Conservation (phyloP, 2,329 filamentous ascomycete species). For the Dothistroma septosporum region DNA sequence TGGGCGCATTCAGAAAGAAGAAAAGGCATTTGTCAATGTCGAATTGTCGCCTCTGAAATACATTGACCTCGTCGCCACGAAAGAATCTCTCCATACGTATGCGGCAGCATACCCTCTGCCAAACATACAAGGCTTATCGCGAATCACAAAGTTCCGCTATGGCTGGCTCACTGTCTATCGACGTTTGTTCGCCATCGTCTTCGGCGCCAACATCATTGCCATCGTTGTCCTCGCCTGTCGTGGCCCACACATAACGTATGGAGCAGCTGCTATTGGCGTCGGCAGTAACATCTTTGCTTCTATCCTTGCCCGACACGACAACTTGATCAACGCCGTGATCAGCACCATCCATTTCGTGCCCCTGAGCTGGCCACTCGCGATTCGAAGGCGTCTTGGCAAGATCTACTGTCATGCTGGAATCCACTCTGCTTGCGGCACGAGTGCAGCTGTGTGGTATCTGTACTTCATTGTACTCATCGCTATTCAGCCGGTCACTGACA, state of each 20-base stretch:
- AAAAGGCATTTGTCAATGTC: background rate
- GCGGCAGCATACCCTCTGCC: background rate
- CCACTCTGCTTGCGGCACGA: conserved; percentile 35
- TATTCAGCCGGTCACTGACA: conserved; percentile 16
- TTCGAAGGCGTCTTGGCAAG: conserved; percentile 36
- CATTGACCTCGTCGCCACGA: background rate
- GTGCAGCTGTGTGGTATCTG: conserved; percentile 41
- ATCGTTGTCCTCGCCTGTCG: conserved; percentile 3
- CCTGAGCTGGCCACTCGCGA: conserved; percentile 29
- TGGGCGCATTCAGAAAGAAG: background rate
- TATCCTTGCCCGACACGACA: conserved; percentile 37
- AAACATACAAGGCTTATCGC: background rate
- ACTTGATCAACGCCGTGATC: conserved; percentile 38
- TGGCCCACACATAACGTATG: conserved; percentile 18
- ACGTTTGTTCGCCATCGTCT: conserved; percentile 27
- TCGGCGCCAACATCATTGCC: conserved; percentile 26
- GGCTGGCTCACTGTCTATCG: conserved; percentile 30
- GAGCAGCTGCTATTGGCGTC: conserved; percentile 29
- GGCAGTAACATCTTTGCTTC: conserved; percentile 32
- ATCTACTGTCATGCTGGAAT: conserved; percentile 39
- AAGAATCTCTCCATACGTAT: background rate
- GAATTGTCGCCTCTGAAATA: conserved; percentile 1
- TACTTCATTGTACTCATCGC: conserved; percentile 34
- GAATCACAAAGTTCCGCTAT: conserved; percentile 18
- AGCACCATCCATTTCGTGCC: conserved; percentile 31